These are phyloP conservation scores for Candida sp. DNA, from an alignment of 1,139 yeast genomes.

Conservation along the genomic window DNA sequence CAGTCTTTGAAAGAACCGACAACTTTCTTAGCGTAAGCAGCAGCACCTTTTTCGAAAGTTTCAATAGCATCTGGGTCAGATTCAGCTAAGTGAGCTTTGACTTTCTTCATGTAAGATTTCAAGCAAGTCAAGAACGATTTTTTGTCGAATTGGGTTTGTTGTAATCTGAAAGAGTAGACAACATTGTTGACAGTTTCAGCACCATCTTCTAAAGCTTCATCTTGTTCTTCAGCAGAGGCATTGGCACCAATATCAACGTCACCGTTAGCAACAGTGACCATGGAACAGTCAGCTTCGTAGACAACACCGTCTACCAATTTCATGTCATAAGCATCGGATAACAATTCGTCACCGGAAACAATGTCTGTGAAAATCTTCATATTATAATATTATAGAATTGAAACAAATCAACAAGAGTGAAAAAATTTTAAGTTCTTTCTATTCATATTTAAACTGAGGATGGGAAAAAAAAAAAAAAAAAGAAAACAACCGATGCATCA, in stretches of 20 bases:
- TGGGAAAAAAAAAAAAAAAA: neutral
- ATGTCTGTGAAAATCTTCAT: conserved; percentile 62
- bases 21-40: conserved; percentile 92
- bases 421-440: neutral
- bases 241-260: conserved; percentile 98
- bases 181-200: conserved; percentile 93
- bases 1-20: conserved; percentile 94
- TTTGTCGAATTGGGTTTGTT: conserved; percentile 94
- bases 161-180: conserved; percentile 98
- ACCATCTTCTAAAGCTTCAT: conserved; percentile 76
- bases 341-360: conserved; percentile 91
- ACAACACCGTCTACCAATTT: conserved; percentile 84
- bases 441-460: neutral
- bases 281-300: conserved; percentile 95
- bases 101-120: conserved; percentile 97
- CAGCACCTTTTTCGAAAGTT: conserved; percentile 95
- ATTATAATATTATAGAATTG: conserved; percentile 7
- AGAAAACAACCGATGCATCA: no score
- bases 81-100: conserved; percentile 89
- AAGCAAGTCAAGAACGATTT: conserved; percentile 94
- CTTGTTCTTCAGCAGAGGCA: conserved; percentile 98
- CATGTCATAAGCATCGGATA: conserved; percentile 95
- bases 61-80: conserved; percentile 81
- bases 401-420: neutral
- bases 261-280: conserved; percentile 80